Conservation (phyloP, 805 yeast species). For the Metschnikowia henanensis region DNA sequence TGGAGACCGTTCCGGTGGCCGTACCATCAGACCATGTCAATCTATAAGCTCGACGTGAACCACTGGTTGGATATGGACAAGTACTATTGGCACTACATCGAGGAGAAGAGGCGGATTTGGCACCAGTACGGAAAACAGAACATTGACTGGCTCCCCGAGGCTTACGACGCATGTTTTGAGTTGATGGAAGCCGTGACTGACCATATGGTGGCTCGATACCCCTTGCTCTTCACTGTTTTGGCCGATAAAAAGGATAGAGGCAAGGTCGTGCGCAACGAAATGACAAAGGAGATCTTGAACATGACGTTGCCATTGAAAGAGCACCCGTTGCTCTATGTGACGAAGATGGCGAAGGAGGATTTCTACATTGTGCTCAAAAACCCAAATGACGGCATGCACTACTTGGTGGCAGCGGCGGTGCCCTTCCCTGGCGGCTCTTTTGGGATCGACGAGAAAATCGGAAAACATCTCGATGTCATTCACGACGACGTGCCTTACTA, state of each 20-base stretch:
- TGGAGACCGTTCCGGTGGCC: constrained; percentile 85
- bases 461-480: constrained; percentile 60
- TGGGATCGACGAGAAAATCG: constrained; percentile 59
- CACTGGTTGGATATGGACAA: constrained; percentile 84
- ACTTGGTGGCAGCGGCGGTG: constrained; percentile 71
- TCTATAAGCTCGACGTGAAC: constrained; percentile 66
- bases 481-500: constrained; percentile 73
- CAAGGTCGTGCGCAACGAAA: constrained; percentile 53
- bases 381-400: constrained; percentile 50
- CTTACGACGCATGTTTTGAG: constrained; percentile 60
- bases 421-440: constrained; percentile 81
- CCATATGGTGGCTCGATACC: constrained; percentile 64
- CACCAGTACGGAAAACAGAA: constrained; percentile 59
- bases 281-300: constrained; percentile 63
- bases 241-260: constrained; percentile 45
- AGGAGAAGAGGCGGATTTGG: constrained; percentile 60
- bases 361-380: constrained; percentile 63
- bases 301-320: constrained; percentile 59
- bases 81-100: constrained; percentile 64
- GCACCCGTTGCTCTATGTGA: constrained; percentile 60
- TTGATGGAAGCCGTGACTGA: constrained; percentile 60
- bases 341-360: constrained; percentile 76
- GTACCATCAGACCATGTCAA: constrained; percentile 77
- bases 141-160: constrained; percentile 66
- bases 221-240: constrained; percentile 54